Percentiles rank a stretch among this genome's conserved stretches.
phyloP scores from a whole-genome alignment of 176 grass and related monocot species.

The Metroxylon sagu region DNA sequence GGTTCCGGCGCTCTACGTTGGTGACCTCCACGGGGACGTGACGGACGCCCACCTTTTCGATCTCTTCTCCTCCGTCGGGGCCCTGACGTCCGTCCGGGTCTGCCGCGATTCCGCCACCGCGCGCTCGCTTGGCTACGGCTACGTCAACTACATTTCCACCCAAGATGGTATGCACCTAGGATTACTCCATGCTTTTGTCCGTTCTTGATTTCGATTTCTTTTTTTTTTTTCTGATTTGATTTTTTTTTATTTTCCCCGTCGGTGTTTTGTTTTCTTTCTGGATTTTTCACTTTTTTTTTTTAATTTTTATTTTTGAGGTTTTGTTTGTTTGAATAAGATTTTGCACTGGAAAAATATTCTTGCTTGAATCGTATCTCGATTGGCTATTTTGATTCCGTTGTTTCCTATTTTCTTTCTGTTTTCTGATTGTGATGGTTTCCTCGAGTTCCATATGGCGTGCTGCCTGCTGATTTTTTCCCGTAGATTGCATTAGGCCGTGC shows the following conservation, averaged over 20 bases:
- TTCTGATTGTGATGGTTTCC: too few species aligned
- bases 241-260: not conserved
- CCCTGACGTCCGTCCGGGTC: conserved; percentile 42
- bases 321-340: too few species aligned
- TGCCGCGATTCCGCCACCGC: conserved; percentile 2
- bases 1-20: conserved; percentile 51
- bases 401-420: too few species aligned
- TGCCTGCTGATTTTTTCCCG: not conserved
- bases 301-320: too few species aligned
- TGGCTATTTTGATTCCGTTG: too few species aligned
- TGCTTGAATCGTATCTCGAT: too few species aligned
- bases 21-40: conserved; percentile 45
- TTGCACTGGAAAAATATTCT: too few species aligned
- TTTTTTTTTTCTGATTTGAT: too few species aligned
- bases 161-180: not conserved
- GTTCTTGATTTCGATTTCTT: too few species aligned
- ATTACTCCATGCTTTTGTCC: not conserved
- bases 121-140: conserved; percentile 1
- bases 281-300: too few species aligned
- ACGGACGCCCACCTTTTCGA: conserved; percentile 38
- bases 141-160: not conserved
- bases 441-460: too few species aligned
- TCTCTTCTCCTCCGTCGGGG: conserved; percentile 38
- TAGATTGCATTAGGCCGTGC: not conserved
- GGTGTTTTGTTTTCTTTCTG: too few species aligned